Percentiles rank a stretch among this genome's conserved stretches.
These are phyloP conservation scores for Anthracocystis walkeri DNA, from an alignment of 1,284 basidiomycete genomes.

Conservation along the genomic window DNA sequence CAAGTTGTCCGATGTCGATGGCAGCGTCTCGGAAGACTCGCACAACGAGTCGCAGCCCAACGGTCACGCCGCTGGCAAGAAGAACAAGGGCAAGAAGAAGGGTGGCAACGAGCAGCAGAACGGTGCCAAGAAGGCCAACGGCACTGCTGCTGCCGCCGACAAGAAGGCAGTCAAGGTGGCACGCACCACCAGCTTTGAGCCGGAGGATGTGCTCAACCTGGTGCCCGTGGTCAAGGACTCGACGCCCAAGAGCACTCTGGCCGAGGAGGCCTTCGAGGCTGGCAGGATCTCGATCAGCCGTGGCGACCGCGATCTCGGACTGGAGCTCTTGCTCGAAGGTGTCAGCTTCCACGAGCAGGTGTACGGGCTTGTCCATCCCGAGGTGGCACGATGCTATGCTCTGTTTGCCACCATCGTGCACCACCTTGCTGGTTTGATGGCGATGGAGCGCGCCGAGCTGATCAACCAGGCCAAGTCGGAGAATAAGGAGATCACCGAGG, in stretches of 20 bases:
- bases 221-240: constrained; percentile 73
- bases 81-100: constrained; percentile 54
- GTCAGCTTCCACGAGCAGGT: constrained; percentile 74
- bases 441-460: constrained; percentile 48
- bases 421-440: constrained; percentile 49
- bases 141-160: constrained; percentile 11
- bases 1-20: constrained; percentile 23
- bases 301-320: constrained; percentile 72
- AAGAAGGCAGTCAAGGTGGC: constrained; percentile 41
- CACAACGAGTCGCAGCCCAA: constrained; percentile 69
- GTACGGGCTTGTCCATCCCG: constrained; percentile 74
- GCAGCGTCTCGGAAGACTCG: constrained; percentile 39
- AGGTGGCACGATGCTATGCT: constrained; percentile 73
- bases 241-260: constrained; percentile 72
- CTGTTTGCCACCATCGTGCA: constrained; percentile 72
- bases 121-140: constrained; percentile 44
- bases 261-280: constrained; percentile 74
- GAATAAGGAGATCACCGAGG: constrained; percentile 50
- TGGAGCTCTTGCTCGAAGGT: constrained; percentile 74
- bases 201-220: constrained; percentile 73
- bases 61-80: constrained; percentile 27
- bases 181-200: constrained; percentile 71
- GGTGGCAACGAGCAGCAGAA: constrained; percentile 40
- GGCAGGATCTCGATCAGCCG: constrained; percentile 73
- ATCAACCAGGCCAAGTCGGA: constrained; percentile 55